These are phyloP conservation scores for Eragrostis tef DNA, from an alignment of 202 grass and related monocot species.

Conservation along the genomic window DNA sequence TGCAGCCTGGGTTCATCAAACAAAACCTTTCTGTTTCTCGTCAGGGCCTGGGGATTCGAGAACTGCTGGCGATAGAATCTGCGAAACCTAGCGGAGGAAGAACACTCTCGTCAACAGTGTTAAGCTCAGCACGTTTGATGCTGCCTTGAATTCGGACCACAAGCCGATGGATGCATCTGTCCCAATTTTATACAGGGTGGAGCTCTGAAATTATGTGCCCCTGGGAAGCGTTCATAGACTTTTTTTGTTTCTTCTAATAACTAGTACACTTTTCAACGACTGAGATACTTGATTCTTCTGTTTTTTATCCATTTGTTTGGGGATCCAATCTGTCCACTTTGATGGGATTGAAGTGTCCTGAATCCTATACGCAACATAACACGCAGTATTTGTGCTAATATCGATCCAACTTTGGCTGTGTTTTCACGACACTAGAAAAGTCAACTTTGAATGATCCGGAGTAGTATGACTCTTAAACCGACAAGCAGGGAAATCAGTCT, in stretches of 20 bases:
- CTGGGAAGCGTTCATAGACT: background rate
- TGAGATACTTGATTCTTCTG: no score
- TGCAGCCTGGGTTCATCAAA: background rate
- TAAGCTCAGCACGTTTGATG: constrained; percentile 14
- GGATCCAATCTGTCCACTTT: background rate
- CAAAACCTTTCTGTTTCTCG: background rate
- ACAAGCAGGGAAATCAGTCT: no score
- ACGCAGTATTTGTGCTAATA: background rate
- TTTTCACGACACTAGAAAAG: background rate
- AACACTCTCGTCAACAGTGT: background rate
- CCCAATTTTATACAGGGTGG: background rate
- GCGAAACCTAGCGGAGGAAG: background rate
- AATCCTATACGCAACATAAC: background rate
- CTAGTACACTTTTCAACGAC: no score
- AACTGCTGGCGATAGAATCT: constrained; percentile 10
- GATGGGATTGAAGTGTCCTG: background rate
- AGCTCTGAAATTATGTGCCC: background rate
- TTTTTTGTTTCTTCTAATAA: background rate
- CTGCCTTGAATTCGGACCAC: constrained; percentile 6
- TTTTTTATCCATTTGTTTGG: background rate
- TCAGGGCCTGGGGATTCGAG: constrained; percentile 5
- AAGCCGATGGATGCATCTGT: background rate
- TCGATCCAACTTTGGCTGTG: background rate
- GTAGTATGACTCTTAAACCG: no score
- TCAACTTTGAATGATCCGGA: background rate